Evolutionary conservation across 805 yeast species (phyloP).

Genomic region (Sporopachydermia lactativora): DNA sequence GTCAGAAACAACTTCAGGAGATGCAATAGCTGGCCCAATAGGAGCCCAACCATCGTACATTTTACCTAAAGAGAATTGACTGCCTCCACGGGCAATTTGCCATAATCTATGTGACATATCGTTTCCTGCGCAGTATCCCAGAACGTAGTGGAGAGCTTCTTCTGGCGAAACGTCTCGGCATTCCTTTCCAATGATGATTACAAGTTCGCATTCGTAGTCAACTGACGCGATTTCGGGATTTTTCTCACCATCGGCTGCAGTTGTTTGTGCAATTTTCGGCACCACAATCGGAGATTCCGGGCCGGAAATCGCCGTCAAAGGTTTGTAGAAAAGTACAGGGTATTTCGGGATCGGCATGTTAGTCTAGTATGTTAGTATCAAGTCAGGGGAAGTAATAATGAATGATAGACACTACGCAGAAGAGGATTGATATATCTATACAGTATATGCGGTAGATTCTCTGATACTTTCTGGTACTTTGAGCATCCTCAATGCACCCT

Average conservation of each 20-base stretch:
- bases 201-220: constrained; percentile 43
- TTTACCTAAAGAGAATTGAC: constrained; percentile 39
- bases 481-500: too few species aligned
- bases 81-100: constrained; percentile 38
- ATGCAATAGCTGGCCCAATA: constrained; percentile 38
- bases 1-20: constrained; percentile 18
- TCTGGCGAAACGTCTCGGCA: constrained; percentile 28
- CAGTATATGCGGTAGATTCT: background rate
- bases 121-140: constrained; percentile 41
- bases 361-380: constrained; percentile 18
- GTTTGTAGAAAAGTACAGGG: constrained; percentile 39
- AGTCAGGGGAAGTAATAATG: constrained; percentile 2
- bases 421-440: background rate
- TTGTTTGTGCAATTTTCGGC: constrained; percentile 24
- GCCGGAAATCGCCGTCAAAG: constrained; percentile 29
- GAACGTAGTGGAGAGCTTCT: constrained; percentile 31
- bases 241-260: constrained; percentile 8
- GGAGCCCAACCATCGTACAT: constrained; percentile 46
- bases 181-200: constrained; percentile 36
- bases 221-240: constrained; percentile 21
- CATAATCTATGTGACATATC: constrained; percentile 45
- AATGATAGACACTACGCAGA: background rate
- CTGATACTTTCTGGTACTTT: too few species aligned
- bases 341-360: constrained; percentile 28
- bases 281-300: constrained; percentile 29